Percentiles rank a stretch among this genome's conserved stretches.
Evolutionary conservation across 441 rosid species (phyloP).

Genomic region (Theobroma grandiflorum): DNA sequence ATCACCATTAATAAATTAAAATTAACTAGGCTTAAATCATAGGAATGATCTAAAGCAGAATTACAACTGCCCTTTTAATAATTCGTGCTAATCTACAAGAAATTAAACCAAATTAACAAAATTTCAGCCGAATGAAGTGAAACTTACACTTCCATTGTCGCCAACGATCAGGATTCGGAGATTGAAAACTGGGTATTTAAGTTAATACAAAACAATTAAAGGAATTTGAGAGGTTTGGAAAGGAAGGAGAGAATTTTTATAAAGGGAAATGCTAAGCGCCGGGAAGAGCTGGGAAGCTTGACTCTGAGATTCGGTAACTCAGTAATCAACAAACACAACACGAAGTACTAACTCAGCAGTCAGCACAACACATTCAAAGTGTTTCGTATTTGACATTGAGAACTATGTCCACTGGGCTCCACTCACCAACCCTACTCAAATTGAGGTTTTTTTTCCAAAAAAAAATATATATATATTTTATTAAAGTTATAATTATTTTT

Average conservation of each 20-base stretch:
- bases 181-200: not conserved
- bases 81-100: slow-evolving; percentile 4
- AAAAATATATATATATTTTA: too few species aligned
- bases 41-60: not conserved
- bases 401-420: not conserved
- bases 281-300: not conserved
- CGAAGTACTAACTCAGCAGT: not conserved
- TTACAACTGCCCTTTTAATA: not conserved
- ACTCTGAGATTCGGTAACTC: slow-evolving; percentile 1
- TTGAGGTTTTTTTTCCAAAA: not conserved
- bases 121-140: not conserved
- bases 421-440: not conserved
- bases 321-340: slow-evolving; percentile 1
- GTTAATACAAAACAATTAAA: not conserved
- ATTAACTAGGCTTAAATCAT: not conserved
- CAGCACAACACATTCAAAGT: slow-evolving; percentile 6
- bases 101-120: not conserved
- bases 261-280: not conserved
- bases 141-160: slow-evolving; percentile 31
- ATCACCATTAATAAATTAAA: not conserved
- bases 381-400: not conserved
- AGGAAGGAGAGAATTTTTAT: not conserved
- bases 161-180: not conserved
- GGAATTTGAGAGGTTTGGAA: not conserved
- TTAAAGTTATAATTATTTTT: too few species aligned